These are phyloP conservation scores for Cocos nucifera DNA, from an alignment of 176 grass and related monocot species.

Conservation along the genomic window DNA sequence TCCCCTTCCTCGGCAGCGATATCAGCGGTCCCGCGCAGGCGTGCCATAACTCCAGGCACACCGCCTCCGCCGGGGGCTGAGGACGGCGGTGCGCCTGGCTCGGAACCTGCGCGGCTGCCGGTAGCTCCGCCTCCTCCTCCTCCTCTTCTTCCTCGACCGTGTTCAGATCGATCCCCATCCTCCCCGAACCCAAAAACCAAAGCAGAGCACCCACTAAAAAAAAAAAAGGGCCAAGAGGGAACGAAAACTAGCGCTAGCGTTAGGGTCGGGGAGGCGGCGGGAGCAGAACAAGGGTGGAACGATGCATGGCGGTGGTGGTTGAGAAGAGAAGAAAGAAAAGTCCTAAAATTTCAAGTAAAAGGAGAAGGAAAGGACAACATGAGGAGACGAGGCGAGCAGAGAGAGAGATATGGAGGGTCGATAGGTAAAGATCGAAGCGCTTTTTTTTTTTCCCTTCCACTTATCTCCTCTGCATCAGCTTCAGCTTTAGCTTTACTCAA, in stretches of 20 bases:
- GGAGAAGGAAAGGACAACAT: no score
- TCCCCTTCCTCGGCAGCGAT: constrained; percentile 52
- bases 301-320: constrained; percentile 5
- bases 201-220: neutral
- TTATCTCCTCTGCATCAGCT: constrained; percentile 14
- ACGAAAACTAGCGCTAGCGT: neutral
- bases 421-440: constrained; percentile 11
- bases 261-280: neutral
- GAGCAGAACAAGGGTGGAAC: no score
- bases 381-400: neutral
- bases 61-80: neutral
- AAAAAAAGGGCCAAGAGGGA: neutral
- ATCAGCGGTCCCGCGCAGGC: constrained; percentile 68
- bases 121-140: constrained; percentile 22
- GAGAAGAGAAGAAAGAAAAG: constrained; percentile 1
- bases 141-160: constrained; percentile 47
- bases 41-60: constrained; percentile 84
- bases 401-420: constrained; percentile 8
- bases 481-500: constrained; percentile 33
- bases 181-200: neutral
- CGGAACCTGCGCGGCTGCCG: neutral
- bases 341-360: no score
- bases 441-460: constrained; percentile 3
- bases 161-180: constrained; percentile 95
- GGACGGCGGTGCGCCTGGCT: neutral